Base-by-base conservation (phyloP, 352 stramenopile genomes). In the Phytophthora rubi region DNA sequence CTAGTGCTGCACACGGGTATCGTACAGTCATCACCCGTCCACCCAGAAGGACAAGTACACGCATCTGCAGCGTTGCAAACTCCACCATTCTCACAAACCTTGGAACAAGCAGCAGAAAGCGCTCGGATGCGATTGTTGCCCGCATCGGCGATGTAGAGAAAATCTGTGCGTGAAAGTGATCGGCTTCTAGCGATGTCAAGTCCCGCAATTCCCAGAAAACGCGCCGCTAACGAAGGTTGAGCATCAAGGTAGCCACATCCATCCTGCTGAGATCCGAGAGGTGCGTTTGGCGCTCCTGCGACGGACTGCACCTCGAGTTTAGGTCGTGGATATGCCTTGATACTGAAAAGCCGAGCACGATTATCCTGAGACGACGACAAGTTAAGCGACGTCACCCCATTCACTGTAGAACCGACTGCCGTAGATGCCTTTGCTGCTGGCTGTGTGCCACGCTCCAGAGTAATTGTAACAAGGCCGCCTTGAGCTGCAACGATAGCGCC, bases 61-160 rank as follows among this genome's bases (percentile, higher is more conserved):
- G 79, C 77, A 37, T 99, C 96, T 4, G 89, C 73, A 23, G 77
- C 88, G 13, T 89, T 71, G 73, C 97, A 99, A 18, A 71, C 65
- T 6, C 96, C 97, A 35, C 88, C 91, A 60, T 99, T 99, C 77
- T 99, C 97, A 70, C 97, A 99, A 45, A 92, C 80, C 64, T 98
- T 97, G 49, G 88, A 83, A 74, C 97, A 99, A 8, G 73, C 82
- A 6, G 97, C 95, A 3, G 88, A 96, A 60, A 99, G 75, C 6
- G 75, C 82, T n/a, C 97, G 87, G 54, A 99, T 95, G 6, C 85
- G 83, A 81, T 99, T 88, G 63, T 99, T 99, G n/a, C 85, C 82
- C 39, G 85, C 91, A 75, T 99, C 97, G 7, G 97, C 92, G 37
- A 99, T 80, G 52, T 93, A 94, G 42, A 99, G 65, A 52, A 92